Evolutionary conservation across 331 rosid species (phyloP).

Genomic region (Saraca asoca): DNA sequence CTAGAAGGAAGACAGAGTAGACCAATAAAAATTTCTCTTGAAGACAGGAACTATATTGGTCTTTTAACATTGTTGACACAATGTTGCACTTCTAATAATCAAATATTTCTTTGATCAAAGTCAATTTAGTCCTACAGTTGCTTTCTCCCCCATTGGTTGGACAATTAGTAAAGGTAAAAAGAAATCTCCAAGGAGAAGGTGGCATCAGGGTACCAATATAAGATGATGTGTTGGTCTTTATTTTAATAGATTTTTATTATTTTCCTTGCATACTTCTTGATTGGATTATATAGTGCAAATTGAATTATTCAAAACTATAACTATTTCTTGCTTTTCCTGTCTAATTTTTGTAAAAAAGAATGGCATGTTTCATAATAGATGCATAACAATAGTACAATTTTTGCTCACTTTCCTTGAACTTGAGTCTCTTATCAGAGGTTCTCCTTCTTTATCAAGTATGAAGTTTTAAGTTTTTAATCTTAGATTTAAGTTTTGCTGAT

Average conservation of each 20-base stretch:
- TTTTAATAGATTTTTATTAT: conserved; percentile 2
- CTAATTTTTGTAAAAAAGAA: conserved; percentile 1
- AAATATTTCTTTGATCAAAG: conserved; percentile 44
- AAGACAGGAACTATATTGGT: no score
- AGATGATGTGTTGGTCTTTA: conserved; percentile 52
- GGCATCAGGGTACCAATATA: conserved; percentile 90
- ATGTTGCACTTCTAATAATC: conserved; percentile 27
- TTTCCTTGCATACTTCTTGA: background rate
- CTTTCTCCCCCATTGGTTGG: conserved; percentile 98
- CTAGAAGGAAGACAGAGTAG: no score
- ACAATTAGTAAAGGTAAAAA: conserved; percentile 86
- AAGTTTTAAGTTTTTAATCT: no score
- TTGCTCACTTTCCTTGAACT: background rate
- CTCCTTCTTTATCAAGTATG: conserved; percentile 57
- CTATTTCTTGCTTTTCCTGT: background rate
- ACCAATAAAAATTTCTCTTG: no score
- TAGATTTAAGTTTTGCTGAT: no score
- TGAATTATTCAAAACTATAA: background rate
- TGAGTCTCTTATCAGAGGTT: conserved; percentile 13
- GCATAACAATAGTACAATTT: conserved; percentile 10
- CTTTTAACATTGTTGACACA: background rate
- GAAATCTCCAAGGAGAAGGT: conserved; percentile 85
- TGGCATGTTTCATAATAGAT: conserved; percentile 4
- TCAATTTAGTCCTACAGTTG: conserved; percentile 80
- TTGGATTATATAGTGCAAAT: conserved; percentile 1